Evolutionary conservation across 192 early-diverging fungal genomes (phyloP).

Genomic region (Backusella luteola): DNA sequence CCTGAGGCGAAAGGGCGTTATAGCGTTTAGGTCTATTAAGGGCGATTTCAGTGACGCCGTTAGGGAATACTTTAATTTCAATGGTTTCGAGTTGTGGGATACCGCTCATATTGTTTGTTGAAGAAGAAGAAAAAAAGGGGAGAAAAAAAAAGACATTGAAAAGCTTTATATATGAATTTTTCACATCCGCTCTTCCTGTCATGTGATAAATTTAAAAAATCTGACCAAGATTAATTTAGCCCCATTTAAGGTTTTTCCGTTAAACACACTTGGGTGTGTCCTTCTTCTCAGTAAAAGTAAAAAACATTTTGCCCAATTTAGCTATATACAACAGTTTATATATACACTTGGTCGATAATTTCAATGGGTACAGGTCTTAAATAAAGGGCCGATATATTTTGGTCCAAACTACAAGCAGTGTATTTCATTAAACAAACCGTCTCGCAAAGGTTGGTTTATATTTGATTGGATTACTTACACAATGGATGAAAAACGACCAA

Average conservation of each 20-base stretch:
- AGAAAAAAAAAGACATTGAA: neutral
- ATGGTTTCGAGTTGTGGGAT: conserved; percentile 44
- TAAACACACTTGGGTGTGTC: neutral
- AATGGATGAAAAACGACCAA: no score
- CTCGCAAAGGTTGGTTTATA: no score
- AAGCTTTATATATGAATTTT: neutral
- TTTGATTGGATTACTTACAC: no score
- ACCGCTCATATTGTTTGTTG: neutral
- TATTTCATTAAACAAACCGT: no score
- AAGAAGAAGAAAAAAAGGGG: neutral
- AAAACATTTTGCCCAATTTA: neutral
- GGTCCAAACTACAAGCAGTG: no score
- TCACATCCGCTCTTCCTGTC: neutral
- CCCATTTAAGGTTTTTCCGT: neutral
- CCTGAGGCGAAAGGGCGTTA: conserved; percentile 58
- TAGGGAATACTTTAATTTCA: conserved; percentile 37
- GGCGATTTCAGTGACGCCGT: conserved; percentile 59
- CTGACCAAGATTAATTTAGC: neutral
- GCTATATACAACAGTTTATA: no score
- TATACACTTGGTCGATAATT: no score
- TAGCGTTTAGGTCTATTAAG: conserved; percentile 62
- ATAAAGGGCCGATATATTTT: no score
- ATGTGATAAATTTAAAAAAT: conserved; percentile 1
- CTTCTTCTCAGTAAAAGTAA: neutral
- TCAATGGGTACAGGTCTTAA: no score